These are phyloP conservation scores for Ceratobasidium papillatum DNA, from an alignment of 1,284 basidiomycete species.

Conservation along the genomic window DNA sequence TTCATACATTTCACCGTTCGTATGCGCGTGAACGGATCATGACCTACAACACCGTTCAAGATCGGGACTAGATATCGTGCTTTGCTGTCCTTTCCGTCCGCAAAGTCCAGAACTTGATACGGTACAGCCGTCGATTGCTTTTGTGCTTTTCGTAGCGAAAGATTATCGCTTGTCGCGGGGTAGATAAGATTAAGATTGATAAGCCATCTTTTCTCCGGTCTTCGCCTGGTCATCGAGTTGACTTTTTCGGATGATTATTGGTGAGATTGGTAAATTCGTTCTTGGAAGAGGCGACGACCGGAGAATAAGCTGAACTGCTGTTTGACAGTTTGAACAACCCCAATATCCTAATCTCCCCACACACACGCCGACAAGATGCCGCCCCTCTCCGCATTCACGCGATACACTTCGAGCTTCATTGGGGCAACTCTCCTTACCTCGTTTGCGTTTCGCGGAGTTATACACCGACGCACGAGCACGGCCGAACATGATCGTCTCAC, in stretches of 20 bases:
- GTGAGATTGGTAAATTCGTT: not conserved
- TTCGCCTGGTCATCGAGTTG: not conserved
- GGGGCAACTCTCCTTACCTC: conserved; percentile 69
- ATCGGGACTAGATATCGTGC: conserved; percentile 1
- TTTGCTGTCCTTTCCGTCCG: not conserved
- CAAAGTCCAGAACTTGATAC: not conserved
- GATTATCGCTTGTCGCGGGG: not conserved
- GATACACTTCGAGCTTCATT: conserved; percentile 50
- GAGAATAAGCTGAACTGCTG: too few species aligned
- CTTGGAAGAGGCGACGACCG: not conserved
- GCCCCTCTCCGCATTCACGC: conserved; percentile 28
- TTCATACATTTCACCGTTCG: not conserved
- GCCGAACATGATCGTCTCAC: conserved; percentile 61
- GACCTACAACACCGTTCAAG: conserved; percentile 4
- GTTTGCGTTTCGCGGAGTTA: conserved; percentile 67
- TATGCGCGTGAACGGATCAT: not conserved
- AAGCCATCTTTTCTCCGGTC: not conserved
- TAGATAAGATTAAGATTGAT: conserved; percentile 3
- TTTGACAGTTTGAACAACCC: too few species aligned
- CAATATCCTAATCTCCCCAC: not conserved
- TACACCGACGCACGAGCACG: conserved; percentile 58
- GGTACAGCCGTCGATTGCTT: not conserved
- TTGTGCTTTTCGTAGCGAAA: conserved; percentile 8
- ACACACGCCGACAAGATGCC: not conserved
- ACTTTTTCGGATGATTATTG: not conserved